These are phyloP conservation scores for Podosphaera xanthii DNA, from an alignment of 2,329 filamentous ascomycete species.

Conservation along the genomic window DNA sequence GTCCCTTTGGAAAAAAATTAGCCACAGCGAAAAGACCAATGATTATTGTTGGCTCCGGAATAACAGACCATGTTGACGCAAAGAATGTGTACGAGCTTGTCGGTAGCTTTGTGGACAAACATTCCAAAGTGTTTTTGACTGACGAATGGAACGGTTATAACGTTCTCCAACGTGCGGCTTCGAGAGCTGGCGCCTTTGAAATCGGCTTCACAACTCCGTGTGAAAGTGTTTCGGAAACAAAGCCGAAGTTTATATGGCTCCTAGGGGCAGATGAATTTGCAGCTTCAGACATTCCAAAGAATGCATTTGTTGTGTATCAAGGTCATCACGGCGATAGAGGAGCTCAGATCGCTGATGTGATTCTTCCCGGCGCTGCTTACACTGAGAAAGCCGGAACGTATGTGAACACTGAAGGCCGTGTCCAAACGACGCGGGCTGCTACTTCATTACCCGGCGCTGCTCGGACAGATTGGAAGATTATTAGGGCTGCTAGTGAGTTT, in stretches of 20 bases:
- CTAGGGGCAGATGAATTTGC: constrained; percentile 83
- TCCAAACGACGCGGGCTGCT: constrained; percentile 79
- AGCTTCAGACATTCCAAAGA: constrained; percentile 72
- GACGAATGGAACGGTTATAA: constrained; percentile 96
- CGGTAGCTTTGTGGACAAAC: constrained; percentile 79
- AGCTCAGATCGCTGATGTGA: constrained; percentile 76
- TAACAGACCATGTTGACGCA: constrained; percentile 74
- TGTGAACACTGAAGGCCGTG: constrained; percentile 91
- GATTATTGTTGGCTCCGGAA: constrained; percentile 86
- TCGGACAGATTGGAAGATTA: constrained; percentile 96
- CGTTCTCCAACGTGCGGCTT: constrained; percentile 80
- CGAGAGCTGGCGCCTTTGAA: constrained; percentile 81
- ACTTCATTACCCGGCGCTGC: constrained; percentile 74
- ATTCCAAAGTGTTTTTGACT: constrained; percentile 68
- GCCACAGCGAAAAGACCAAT: constrained; percentile 73
- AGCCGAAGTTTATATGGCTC: constrained; percentile 90
- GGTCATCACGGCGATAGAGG: constrained; percentile 92
- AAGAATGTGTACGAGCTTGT: constrained; percentile 86
- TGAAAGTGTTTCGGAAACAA: constrained; percentile 55
- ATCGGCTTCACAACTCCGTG: constrained; percentile 84
- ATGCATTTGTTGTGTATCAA: constrained; percentile 93
- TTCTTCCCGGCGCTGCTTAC: constrained; percentile 86
- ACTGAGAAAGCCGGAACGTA: constrained; percentile 94
- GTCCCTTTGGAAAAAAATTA: constrained; percentile 83
- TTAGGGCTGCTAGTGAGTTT: constrained; percentile 81